Percentiles rank a stretch among this genome's conserved stretches.
Evolutionary conservation across 2,329 filamentous ascomycete genomes (phyloP).

Genomic region (Sporothrix protearum): DNA sequence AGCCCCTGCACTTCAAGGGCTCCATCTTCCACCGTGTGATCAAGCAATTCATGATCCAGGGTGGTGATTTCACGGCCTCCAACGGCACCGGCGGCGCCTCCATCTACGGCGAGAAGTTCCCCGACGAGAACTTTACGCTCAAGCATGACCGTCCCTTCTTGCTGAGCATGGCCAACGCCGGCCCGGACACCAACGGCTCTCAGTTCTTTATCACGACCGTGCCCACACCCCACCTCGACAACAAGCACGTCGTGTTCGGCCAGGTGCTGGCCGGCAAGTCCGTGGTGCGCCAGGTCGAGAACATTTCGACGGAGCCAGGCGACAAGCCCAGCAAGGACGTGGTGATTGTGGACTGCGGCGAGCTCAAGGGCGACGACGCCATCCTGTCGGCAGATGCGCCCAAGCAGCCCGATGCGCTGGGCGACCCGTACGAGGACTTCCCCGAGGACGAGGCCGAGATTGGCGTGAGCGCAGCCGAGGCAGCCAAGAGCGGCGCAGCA

Average conservation of each 20-base stretch:
- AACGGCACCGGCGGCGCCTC: slow-evolving; percentile 95
- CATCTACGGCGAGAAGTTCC: slow-evolving; percentile 96
- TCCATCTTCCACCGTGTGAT: slow-evolving; percentile 94
- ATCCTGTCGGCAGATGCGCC: slow-evolving; percentile 54
- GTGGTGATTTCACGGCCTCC: slow-evolving; percentile 91
- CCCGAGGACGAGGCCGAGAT: slow-evolving; percentile 69
- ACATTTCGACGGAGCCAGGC: slow-evolving; percentile 65
- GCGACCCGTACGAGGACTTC: slow-evolving; percentile 93
- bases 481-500: slow-evolving; percentile 34
- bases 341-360: slow-evolving; percentile 77
- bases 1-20: slow-evolving; percentile 88
- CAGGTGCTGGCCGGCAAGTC: slow-evolving; percentile 92
- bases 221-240: slow-evolving; percentile 87
- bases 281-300: slow-evolving; percentile 84
- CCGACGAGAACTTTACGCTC: slow-evolving; percentile 89
- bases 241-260: slow-evolving; percentile 94
- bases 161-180: slow-evolving; percentile 96
- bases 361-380: slow-evolving; percentile 71
- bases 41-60: slow-evolving; percentile 98
- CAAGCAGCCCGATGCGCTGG: slow-evolving; percentile 72
- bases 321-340: slow-evolving; percentile 77
- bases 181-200: slow-evolving; percentile 89
- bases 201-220: slow-evolving; percentile 99
- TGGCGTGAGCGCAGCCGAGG: slow-evolving; percentile 55
- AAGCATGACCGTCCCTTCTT: slow-evolving; percentile 93